Base-by-base conservation (phyloP, 1,284 basidiomycete species). In the Sanghuangporus weigelae region DNA sequence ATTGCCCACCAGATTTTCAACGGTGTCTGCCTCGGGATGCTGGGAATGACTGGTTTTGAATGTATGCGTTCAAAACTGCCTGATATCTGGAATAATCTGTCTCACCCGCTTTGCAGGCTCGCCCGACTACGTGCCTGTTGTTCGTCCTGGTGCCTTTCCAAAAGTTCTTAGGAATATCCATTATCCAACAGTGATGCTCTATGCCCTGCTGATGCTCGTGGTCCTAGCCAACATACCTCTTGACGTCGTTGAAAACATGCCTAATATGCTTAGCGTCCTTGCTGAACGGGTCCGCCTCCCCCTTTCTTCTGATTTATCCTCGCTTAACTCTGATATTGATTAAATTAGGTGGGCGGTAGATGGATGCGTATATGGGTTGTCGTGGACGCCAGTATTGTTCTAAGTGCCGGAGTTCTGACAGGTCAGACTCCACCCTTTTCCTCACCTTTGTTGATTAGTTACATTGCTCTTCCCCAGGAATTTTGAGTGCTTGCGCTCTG, bases 41-140 rank as follows among this genome's bases (percentile, higher is more conserved):
- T 90, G 1, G 87, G 86, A 0, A 77, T 89, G 38, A 90, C 89
- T 2, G 87, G 88, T 8, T 81, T 85, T 67, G 85, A 87, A 78
- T 86, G 85, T 86, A 68, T 35, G 63, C 36, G 59, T 35, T 19
- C 40, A 36, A 19, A 42, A 3, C 14, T 16, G n/a, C 19, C 11
- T 19, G 2, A n/a, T 3, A 7, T 2, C 21, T 46, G 7, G 16
- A 19, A 46, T 42, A 46, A 46, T n/a, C 8, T 40, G 16, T 23
- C 31, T 38, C 8, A 23, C 1, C 69, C 67, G 68, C n/a, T 63
- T 71, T 6, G 48, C 65, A 86, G 86, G 85, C 61, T 80, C 80
- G 0, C 88, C 89, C 1, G 80, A 86, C 1, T 89, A 90, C 69
- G 76, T 84, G 21, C 79, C 84, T 12, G 78, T 80, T 57, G 85